A percentile compares a stretch with the other conserved stretches of the same genome.
These are phyloP conservation scores for Solioccasus polychromus DNA, from an alignment of 768 basidiomycete species.

Conservation along the genomic window DNA sequence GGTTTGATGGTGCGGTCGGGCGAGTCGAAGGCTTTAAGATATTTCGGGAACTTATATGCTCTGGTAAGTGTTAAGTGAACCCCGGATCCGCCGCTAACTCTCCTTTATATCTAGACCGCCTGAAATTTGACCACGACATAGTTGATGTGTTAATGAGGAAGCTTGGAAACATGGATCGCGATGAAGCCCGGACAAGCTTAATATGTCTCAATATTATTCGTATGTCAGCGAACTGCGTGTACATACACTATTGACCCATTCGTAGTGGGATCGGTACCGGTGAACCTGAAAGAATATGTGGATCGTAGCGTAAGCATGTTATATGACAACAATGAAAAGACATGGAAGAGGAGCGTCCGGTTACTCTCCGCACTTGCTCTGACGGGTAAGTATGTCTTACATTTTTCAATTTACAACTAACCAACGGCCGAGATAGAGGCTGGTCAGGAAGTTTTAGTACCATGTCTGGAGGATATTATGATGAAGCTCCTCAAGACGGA, in stretches of 20 bases:
- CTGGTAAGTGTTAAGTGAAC: neutral
- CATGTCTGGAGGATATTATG: neutral
- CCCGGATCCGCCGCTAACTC: no score
- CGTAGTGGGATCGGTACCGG: rapidly evolving
- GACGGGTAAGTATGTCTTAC: neutral
- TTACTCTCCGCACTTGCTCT: slow-evolving; percentile 6
- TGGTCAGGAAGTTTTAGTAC: slow-evolving; percentile 2
- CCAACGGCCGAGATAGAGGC: neutral
- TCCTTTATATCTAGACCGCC: neutral
- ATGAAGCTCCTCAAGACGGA: neutral
- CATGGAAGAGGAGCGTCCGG: neutral
- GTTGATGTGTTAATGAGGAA: neutral
- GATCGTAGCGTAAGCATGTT: neutral
- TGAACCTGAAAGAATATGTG: neutral
- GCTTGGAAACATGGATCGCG: neutral
- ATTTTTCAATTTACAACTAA: neutral
- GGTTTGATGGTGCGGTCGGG: slow-evolving; percentile 13
- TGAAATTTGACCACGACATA: neutral
- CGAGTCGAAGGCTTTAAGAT: slow-evolving; percentile 6
- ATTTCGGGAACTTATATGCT: neutral
- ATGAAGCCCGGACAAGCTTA: slow-evolving; percentile 4
- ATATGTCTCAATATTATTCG: neutral
- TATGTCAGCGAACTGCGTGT: neutral
- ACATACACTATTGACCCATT: neutral
- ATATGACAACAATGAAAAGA: neutral